A percentile compares a stretch with the other conserved stretches of the same genome.
Evolutionary conservation across 2,329 filamentous ascomycete genomes (phyloP).

Genomic region (Colletotrichum sp.): DNA sequence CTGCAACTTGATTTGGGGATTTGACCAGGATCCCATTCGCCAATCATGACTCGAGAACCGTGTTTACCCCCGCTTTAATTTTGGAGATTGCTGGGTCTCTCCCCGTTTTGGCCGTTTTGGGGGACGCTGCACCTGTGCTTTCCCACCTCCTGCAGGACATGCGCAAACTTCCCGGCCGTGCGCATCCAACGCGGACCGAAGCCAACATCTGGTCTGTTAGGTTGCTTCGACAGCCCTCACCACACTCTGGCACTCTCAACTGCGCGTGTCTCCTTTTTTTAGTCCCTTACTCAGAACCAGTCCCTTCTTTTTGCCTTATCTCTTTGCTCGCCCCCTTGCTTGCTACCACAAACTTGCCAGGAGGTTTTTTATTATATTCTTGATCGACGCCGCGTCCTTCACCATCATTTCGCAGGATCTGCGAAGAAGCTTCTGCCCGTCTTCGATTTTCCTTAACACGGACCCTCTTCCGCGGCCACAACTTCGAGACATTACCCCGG

Average conservation of each 20-base stretch:
- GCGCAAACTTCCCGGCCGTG: slow-evolving; percentile 19
- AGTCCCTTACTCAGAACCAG: not conserved
- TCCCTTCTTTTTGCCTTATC: slow-evolving; percentile 2
- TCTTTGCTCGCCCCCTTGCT: not conserved
- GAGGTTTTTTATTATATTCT: slow-evolving; percentile 10
- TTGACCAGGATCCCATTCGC: not conserved
- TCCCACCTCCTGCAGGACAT: slow-evolving; percentile 18
- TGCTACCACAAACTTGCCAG: not conserved
- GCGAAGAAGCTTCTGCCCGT: slow-evolving; percentile 9
- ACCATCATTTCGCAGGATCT: not conserved
- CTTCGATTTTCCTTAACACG: slow-evolving; percentile 7
- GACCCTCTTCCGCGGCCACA: not conserved
- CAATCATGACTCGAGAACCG: not conserved
- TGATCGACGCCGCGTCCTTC: not conserved
- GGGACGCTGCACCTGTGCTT: slow-evolving; percentile 6
- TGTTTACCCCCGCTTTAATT: not conserved
- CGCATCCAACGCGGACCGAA: slow-evolving; percentile 5
- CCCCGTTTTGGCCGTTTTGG: not conserved
- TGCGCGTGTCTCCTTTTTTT: slow-evolving; percentile 2
- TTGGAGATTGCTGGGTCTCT: not conserved
- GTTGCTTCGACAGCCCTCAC: slow-evolving; percentile 13
- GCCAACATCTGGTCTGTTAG: slow-evolving; percentile 14
- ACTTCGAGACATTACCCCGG: slow-evolving; percentile 1
- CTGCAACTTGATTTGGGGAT: not conserved
- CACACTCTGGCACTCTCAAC: not conserved